These are phyloP conservation scores for Aphanomyces invadans DNA, from an alignment of 352 stramenopile genomes.

Conservation along the genomic window DNA sequence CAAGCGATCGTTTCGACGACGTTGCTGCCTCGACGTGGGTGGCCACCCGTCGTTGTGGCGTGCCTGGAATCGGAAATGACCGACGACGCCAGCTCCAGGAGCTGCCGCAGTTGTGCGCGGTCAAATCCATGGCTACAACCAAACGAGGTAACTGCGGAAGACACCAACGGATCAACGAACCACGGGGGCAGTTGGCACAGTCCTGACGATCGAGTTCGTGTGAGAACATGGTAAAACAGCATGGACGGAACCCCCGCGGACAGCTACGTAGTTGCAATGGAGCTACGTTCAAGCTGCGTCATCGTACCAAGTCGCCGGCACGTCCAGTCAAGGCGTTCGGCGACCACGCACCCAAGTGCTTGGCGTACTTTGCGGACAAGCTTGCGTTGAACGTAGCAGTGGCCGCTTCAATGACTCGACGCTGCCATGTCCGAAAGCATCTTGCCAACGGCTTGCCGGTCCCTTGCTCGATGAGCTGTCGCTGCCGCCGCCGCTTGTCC, in stretches of 20 bases:
- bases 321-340: neutral
- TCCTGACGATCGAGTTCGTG: slow-evolving; percentile 50
- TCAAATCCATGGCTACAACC: slow-evolving; percentile 35
- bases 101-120: slow-evolving; percentile 40
- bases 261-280: too few relatives aligned
- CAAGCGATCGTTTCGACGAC: slow-evolving; percentile 42
- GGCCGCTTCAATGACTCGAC: slow-evolving; percentile 39
- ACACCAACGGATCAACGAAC: slow-evolving; percentile 30
- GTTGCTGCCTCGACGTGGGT: neutral
- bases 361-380: neutral
- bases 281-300: too few relatives aligned
- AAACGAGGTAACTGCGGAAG: too few relatives aligned
- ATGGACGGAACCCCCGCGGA: slow-evolving; percentile 49
- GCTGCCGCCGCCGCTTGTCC: slow-evolving; percentile 44
- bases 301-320: neutral
- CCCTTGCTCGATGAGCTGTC: slow-evolving; percentile 35
- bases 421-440: slow-evolving; percentile 55
- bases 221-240: slow-evolving; percentile 66
- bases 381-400: neutral
- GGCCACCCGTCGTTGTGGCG: slow-evolving; percentile 35
- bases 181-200: slow-evolving; percentile 56
- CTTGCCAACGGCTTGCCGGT: slow-evolving; percentile 49
- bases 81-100: slow-evolving; percentile 47
- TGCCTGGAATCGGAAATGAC: slow-evolving; percentile 48
- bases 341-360: neutral